Conservation (phyloP, 148 eudicot genomes). For the Pharnaceum exiguum region DNA sequence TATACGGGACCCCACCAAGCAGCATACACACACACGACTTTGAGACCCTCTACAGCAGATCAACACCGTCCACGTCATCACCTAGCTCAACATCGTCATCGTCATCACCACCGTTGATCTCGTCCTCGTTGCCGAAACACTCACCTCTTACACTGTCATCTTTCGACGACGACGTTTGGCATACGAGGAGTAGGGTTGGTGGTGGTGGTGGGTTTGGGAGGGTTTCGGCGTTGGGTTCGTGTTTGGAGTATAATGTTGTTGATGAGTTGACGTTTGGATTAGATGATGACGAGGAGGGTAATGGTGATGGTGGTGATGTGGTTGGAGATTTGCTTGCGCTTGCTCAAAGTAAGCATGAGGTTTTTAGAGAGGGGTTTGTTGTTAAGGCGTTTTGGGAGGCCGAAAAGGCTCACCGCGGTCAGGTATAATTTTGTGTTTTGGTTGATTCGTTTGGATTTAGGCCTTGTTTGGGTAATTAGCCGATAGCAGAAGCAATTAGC, state of each 20-base stretch:
- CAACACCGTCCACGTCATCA: conserved; percentile 40
- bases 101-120: conserved; percentile 33
- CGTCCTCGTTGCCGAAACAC: conserved; percentile 27
- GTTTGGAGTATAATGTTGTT: conserved; percentile 52
- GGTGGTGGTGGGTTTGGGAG: conserved; percentile 42
- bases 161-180: conserved; percentile 27
- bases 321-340: conserved; percentile 53
- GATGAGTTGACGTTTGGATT: conserved; percentile 73
- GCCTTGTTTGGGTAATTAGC: background rate
- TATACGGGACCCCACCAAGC: conserved; percentile 74
- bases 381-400: conserved; percentile 86
- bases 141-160: conserved; percentile 16
- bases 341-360: conserved; percentile 63
- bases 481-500: background rate
- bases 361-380: conserved; percentile 66
- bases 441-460: background rate
- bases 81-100: conserved; percentile 47
- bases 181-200: conserved; percentile 23
- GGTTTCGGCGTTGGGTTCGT: conserved; percentile 49
- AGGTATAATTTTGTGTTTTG: conserved; percentile 36
- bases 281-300: conserved; percentile 82
- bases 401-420: conserved; percentile 94
- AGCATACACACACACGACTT: conserved; percentile 63
- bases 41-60: conserved; percentile 47
- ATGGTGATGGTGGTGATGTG: conserved; percentile 23